phyloP scores from a whole-genome alignment of 352 stramenopile species.

The Phytophthora niederhauseri region DNA sequence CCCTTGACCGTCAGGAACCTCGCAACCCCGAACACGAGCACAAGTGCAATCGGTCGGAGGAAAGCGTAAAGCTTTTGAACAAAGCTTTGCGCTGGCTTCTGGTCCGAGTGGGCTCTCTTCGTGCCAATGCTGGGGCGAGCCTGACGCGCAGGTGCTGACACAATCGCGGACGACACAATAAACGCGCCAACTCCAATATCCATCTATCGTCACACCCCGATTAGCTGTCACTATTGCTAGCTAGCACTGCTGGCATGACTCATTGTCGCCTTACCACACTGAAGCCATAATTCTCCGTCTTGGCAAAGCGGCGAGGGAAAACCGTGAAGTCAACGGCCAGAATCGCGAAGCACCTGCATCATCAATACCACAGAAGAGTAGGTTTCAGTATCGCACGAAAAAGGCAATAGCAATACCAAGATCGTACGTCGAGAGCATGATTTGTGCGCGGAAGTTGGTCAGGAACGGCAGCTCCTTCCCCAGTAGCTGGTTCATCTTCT shows the following conservation, averaged over 20 bases:
- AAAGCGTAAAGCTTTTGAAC: slow-evolving; percentile 54
- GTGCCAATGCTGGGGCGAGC: slow-evolving; percentile 34
- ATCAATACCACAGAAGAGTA: not conserved
- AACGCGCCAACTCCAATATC: slow-evolving; percentile 97
- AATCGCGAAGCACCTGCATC: slow-evolving; percentile 89
- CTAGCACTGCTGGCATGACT: not conserved
- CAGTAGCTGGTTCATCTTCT: slow-evolving; percentile 81
- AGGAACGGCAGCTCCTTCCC: slow-evolving; percentile 79
- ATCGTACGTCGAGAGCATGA: slow-evolving; percentile 84
- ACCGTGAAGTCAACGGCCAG: slow-evolving; percentile 98
- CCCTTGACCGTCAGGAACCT: slow-evolving; percentile 85
- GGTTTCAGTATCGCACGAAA: no score
- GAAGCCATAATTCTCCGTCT: slow-evolving; percentile 96
- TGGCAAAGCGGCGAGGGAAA: slow-evolving; percentile 95
- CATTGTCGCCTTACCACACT: slow-evolving; percentile 76
- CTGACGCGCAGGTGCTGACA: slow-evolving; percentile 70
- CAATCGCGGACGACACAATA: slow-evolving; percentile 90
- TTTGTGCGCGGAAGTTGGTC: slow-evolving; percentile 79
- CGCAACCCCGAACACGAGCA: slow-evolving; percentile 72
- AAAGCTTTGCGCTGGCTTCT: slow-evolving; percentile 18
- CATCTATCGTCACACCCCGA: slow-evolving; percentile 81
- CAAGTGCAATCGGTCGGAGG: slow-evolving; percentile 69
- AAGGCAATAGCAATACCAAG: no score
- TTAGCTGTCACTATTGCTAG: not conserved
- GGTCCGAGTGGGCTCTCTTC: slow-evolving; percentile 22